phyloP scores from a whole-genome alignment of 306 rosid genomes.

The Sicyos baderoa region DNA sequence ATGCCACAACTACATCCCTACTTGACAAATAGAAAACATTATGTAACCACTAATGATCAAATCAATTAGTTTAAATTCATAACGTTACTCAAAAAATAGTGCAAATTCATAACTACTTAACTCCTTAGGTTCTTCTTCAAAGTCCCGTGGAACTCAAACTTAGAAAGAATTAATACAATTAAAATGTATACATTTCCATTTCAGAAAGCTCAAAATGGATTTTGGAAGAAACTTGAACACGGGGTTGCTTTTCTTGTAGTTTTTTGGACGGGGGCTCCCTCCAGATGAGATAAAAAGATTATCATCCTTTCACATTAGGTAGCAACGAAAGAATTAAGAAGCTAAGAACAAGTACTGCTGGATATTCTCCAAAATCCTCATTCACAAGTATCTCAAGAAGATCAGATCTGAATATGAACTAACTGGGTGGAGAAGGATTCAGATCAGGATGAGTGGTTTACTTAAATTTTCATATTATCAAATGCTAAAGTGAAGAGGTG shows the following conservation, averaged over 20 bases:
- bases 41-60: slow-evolving; percentile 1
- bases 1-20: neutral
- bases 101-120: neutral
- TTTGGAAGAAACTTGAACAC: neutral
- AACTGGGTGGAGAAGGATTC: neutral
- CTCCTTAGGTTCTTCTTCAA: neutral
- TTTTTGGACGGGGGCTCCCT: neutral
- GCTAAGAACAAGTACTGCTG: neutral
- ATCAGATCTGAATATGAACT: neutral
- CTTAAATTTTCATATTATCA: neutral
- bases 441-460: neutral
- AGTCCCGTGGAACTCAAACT: neutral
- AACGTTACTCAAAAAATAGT: neutral
- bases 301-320: neutral
- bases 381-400: neutral
- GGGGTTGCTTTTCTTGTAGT: neutral
- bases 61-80: neutral
- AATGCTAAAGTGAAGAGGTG: neutral
- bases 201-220: neutral
- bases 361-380: neutral
- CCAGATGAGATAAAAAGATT: neutral
- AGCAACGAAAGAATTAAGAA: neutral
- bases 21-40: neutral
- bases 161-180: neutral
- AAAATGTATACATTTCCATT: neutral